These are phyloP conservation scores for Tricholoma matsutake DNA, from an alignment of 768 basidiomycete genomes.

Conservation along the genomic window DNA sequence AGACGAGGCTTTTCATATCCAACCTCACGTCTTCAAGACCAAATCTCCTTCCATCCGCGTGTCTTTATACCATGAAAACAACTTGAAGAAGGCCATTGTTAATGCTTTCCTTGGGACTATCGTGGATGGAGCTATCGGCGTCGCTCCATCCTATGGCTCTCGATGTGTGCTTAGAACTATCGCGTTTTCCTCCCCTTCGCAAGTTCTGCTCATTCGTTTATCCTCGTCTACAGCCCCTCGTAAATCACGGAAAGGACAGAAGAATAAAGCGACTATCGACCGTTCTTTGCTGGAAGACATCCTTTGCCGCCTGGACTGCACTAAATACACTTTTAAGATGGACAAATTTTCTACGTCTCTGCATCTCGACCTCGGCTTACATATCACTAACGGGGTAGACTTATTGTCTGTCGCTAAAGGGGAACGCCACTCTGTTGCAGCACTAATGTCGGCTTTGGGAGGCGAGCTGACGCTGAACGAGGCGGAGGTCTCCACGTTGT, in stretches of 20 bases:
- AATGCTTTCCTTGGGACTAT: conserved; percentile 27
- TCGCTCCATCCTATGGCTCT: conserved; percentile 40
- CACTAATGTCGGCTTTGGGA: conserved; percentile 36
- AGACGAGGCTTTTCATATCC: conserved; percentile 20
- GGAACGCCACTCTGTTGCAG: conserved; percentile 30
- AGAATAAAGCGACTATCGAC: not conserved
- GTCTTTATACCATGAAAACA: conserved; percentile 21
- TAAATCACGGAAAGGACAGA: conserved; percentile 1
- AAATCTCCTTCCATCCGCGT: conserved; percentile 25
- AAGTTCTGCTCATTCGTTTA: conserved; percentile 34
- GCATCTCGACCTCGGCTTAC: conserved; percentile 34
- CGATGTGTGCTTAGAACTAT: conserved; percentile 33
- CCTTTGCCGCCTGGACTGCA: conserved; percentile 23
- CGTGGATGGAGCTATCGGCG: conserved; percentile 29
- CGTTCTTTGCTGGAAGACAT: conserved; percentile 31
- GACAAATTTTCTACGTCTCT: conserved; percentile 41
- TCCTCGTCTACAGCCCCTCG: conserved; percentile 11
- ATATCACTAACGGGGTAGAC: conserved; percentile 37
- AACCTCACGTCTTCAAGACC: conserved; percentile 32
- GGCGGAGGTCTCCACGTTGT: conserved; percentile 24
- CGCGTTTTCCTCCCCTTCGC: conserved; percentile 36
- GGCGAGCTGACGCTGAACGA: conserved; percentile 28
- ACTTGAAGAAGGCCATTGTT: conserved; percentile 21
- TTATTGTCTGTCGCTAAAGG: conserved; percentile 31
- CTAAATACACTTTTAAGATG: conserved; percentile 44